Evolutionary conservation across 306 rosid species (phyloP).

Genomic region (Quercus aquifolioides): DNA sequence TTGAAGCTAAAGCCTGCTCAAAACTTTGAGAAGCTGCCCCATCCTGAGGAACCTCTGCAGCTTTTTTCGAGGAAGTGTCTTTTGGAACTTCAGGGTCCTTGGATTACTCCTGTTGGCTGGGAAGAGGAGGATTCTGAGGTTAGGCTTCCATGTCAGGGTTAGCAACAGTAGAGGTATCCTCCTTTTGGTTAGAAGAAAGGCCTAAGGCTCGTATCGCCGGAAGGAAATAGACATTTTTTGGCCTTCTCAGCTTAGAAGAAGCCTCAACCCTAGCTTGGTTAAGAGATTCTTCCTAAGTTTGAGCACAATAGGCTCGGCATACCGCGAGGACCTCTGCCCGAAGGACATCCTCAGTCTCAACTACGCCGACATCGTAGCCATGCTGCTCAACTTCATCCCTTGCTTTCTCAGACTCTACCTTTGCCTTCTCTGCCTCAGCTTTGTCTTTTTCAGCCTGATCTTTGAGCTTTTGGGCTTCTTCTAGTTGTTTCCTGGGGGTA

Average conservation of each 20-base stretch:
- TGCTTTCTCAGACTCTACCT: rapidly evolving
- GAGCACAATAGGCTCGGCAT: rapidly evolving
- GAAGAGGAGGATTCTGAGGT: rapidly evolving
- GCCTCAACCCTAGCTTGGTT: too few relatives aligned
- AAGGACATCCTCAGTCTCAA: rapidly evolving
- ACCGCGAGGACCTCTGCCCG: rapidly evolving
- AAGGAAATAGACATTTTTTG: rapidly evolving
- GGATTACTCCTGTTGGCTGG: rapidly evolving
- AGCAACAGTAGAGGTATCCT: rapidly evolving
- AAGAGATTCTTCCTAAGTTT: too few relatives aligned
- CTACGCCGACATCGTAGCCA: too few relatives aligned
- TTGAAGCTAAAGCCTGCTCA: too few relatives aligned
- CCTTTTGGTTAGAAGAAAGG: too few relatives aligned
- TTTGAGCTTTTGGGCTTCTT: too few relatives aligned
- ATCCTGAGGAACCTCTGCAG: rapidly evolving
- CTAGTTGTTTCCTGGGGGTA: too few relatives aligned
- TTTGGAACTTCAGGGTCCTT: too few relatives aligned
- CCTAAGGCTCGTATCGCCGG: rapidly evolving
- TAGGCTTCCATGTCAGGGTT: rapidly evolving
- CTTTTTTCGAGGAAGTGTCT: rapidly evolving
- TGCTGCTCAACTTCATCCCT: rapidly evolving
- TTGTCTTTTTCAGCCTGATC: rapidly evolving
- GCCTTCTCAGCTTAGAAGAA: too few relatives aligned
- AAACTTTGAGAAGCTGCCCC: too few relatives aligned
- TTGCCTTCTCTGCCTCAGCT: rapidly evolving